Conservation (phyloP, 208 protist species). For the Leishmania tarentolae region DNA sequence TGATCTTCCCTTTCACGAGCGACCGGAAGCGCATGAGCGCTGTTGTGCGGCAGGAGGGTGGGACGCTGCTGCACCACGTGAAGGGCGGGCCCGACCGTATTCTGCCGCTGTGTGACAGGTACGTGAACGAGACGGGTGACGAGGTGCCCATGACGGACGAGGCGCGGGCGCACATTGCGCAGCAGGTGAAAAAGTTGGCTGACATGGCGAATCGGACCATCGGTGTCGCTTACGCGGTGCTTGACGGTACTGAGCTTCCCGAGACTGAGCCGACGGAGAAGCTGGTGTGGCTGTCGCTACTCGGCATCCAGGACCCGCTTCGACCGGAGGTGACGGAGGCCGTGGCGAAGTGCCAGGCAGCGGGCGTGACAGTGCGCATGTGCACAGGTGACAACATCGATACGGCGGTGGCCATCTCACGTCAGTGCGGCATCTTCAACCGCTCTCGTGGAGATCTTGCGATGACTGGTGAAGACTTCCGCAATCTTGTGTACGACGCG, state of each 20-base stretch:
- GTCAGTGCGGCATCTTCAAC: constrained; percentile 92
- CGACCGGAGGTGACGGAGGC: constrained; percentile 93
- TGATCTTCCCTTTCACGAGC: constrained; percentile 86
- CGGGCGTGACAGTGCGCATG: constrained; percentile 96
- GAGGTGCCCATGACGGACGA: constrained; percentile 47
- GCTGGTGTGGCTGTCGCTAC: constrained; percentile 93
- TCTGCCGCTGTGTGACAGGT: constrained; percentile 71
- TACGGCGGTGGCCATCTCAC: constrained; percentile 94
- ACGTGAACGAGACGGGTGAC: constrained; percentile 55
- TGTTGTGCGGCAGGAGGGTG: constrained; percentile 50
- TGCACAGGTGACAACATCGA: constrained; percentile 95
- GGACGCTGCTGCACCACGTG: constrained; percentile 64
- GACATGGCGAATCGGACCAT: constrained; percentile 77
- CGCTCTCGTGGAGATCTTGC: constrained; percentile 65
- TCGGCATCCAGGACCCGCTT: constrained; percentile 95
- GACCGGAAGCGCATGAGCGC: constrained; percentile 90
- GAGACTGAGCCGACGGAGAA: constrained; percentile 59
- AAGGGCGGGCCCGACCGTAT: constrained; percentile 95
- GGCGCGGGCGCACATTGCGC: constrained; percentile 39
- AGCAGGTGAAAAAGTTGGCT: constrained; percentile 48
- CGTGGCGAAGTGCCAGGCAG: constrained; percentile 90
- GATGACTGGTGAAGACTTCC: constrained; percentile 92
- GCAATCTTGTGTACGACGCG: constrained; percentile 71
- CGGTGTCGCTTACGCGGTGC: constrained; percentile 60
- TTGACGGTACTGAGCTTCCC: constrained; percentile 27